Percentiles rank a stretch among this genome's conserved stretches.
Conservation (phyloP, 768 basidiomycete genomes). For the Suillus decipiens region DNA sequence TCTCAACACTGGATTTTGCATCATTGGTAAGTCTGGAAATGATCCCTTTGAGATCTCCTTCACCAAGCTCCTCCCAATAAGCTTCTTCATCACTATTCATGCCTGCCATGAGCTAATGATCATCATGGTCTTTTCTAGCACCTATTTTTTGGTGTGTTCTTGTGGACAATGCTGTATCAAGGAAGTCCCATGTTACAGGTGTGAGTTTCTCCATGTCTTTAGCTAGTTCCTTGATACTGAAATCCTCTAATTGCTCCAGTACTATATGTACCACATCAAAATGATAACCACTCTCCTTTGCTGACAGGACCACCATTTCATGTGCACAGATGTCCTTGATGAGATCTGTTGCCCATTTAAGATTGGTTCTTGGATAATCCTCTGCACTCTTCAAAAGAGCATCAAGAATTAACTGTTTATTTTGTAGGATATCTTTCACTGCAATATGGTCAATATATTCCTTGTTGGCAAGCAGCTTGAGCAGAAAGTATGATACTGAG, state of each 20-base stretch:
- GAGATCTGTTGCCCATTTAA: neutral
- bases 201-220: neutral
- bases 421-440: neutral
- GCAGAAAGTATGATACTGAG: neutral
- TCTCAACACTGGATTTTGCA: neutral
- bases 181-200: neutral
- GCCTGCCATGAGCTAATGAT: conserved; percentile 16
- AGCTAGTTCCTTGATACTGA: neutral
- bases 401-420: neutral
- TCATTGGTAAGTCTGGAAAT: neutral
- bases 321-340: neutral
- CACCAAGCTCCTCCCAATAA: neutral
- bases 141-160: conserved; percentile 11
- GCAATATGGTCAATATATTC: neutral
- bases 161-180: neutral
- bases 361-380: neutral
- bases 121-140: conserved; percentile 15
- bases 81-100: neutral
- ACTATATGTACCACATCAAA: conserved; percentile 3
- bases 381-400: neutral
- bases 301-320: conserved; percentile 1
- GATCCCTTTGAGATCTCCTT: neutral
- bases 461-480: neutral
- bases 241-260: conserved; percentile 6
- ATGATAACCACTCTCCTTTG: neutral